phyloP scores from a whole-genome alignment of 768 basidiomycete genomes.

The Lactarius psammicola region DNA sequence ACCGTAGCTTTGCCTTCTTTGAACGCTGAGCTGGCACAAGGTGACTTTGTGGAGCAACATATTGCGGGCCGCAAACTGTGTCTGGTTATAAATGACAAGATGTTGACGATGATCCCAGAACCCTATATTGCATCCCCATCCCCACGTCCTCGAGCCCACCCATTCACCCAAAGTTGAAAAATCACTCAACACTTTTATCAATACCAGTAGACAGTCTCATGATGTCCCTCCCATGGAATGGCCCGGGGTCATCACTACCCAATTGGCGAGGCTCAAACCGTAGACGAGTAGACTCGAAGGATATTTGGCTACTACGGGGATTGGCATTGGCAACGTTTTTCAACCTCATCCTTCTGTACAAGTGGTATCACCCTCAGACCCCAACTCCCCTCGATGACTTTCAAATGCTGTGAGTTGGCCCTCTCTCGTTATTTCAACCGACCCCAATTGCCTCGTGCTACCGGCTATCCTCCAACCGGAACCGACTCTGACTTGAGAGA shows the following conservation, averaged over 20 bases:
- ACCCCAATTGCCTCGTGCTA: neutral
- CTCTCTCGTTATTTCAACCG: neutral
- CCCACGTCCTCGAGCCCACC: neutral
- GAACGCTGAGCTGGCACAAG: too few species aligned
- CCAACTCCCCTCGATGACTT: slow-evolving; percentile 23
- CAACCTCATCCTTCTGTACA: slow-evolving; percentile 12
- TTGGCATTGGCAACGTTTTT: slow-evolving; percentile 3
- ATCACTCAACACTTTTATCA: neutral
- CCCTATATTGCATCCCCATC: neutral
- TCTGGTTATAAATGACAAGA: neutral
- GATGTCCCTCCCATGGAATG: slow-evolving; percentile 2
- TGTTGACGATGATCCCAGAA: neutral
- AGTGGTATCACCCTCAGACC: neutral
- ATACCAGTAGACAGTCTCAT: neutral
- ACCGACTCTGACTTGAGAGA: neutral
- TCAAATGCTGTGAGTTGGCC: slow-evolving; percentile 19
- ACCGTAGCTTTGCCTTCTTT: too few species aligned
- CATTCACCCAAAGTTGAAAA: neutral
- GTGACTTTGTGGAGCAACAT: too few species aligned
- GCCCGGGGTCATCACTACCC: neutral
- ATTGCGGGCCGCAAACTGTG: too few species aligned
- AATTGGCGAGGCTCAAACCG: neutral
- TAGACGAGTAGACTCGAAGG: neutral
- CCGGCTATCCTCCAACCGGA: neutral
- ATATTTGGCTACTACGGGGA: slow-evolving; percentile 2